A percentile compares a stretch with the other conserved stretches of the same genome.
Conservation (phyloP, 768 basidiomycete genomes). For the Hydnomerulius pinastri region DNA sequence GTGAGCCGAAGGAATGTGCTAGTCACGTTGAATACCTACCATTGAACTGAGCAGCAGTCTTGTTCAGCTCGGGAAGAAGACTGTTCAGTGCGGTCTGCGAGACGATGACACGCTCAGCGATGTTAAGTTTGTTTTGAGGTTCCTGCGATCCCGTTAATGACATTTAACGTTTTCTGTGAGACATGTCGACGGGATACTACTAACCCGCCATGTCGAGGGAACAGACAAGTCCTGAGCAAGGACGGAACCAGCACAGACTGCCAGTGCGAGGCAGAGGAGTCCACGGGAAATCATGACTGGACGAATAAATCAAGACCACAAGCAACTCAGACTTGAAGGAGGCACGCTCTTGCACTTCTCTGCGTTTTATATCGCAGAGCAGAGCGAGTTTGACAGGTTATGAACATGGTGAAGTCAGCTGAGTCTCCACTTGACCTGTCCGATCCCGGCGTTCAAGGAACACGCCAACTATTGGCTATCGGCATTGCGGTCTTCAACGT, state of each 20-base stretch:
- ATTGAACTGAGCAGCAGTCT: conserved; percentile 44
- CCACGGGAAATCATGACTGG: conserved; percentile 2
- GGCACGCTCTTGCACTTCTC: too few relatives aligned
- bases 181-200: conserved; percentile 9
- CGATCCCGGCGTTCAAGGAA: too few relatives aligned
- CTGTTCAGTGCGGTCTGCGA: conserved; percentile 44
- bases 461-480: too few relatives aligned
- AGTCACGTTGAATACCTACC: conserved; percentile 28
- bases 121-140: conserved; percentile 39
- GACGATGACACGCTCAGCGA: conserved; percentile 42
- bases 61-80: conserved; percentile 40
- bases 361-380: too few relatives aligned
- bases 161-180: too few relatives aligned
- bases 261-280: conserved; percentile 1
- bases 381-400: too few relatives aligned
- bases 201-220: conserved; percentile 46
- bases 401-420: too few relatives aligned
- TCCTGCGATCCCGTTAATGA: conserved; percentile 31
- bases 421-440: too few relatives aligned
- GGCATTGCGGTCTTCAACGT: too few relatives aligned
- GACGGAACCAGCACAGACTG: too few relatives aligned
- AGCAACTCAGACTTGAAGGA: too few relatives aligned
- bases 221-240: conserved; percentile 44
- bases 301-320: conserved; percentile 37
- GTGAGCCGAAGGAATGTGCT: not conserved